These are phyloP conservation scores for Cyberlindnera maclurae DNA, from an alignment of 805 yeast genomes.

Conservation along the genomic window DNA sequence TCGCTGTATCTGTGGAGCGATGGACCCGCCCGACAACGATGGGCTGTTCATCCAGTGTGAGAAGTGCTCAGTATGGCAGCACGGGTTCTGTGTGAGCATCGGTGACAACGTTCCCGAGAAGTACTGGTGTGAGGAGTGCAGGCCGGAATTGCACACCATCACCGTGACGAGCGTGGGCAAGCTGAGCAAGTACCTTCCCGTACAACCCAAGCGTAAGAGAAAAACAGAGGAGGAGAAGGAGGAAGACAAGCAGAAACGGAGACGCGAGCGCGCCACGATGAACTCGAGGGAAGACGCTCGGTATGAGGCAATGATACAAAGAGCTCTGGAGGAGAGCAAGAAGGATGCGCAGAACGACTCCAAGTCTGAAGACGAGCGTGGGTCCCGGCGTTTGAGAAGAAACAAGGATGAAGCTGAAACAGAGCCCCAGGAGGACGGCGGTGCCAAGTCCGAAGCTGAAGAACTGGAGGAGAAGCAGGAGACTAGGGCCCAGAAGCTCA, in stretches of 20 bases:
- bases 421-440: not conserved
- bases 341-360: conserved; percentile 22
- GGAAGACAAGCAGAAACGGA: conserved; percentile 13
- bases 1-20: conserved; percentile 36
- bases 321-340: conserved; percentile 34
- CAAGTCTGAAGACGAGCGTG: conserved; percentile 6
- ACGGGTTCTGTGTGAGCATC: conserved; percentile 91
- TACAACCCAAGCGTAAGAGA: conserved; percentile 25
- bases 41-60: conserved; percentile 84
- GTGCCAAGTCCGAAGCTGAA: not conserved
- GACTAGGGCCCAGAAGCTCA: conserved; percentile 5
- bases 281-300: conserved; percentile 37
- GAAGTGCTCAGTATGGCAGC: conserved; percentile 93
- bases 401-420: conserved; percentile 3
- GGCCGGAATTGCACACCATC: conserved; percentile 73
- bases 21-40: conserved; percentile 38
- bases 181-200: conserved; percentile 43
- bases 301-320: conserved; percentile 34
- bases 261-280: conserved; percentile 31
- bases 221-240: conserved; percentile 8
- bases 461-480: conserved; percentile 1
- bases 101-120: conserved; percentile 78
- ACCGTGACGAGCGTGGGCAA: conserved; percentile 40
- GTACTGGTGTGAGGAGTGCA: conserved; percentile 91
- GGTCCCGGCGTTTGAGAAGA: conserved; percentile 7